Conservation (phyloP, 2,329 filamentous ascomycete genomes). For the Hirsutella minnesotensis region DNA sequence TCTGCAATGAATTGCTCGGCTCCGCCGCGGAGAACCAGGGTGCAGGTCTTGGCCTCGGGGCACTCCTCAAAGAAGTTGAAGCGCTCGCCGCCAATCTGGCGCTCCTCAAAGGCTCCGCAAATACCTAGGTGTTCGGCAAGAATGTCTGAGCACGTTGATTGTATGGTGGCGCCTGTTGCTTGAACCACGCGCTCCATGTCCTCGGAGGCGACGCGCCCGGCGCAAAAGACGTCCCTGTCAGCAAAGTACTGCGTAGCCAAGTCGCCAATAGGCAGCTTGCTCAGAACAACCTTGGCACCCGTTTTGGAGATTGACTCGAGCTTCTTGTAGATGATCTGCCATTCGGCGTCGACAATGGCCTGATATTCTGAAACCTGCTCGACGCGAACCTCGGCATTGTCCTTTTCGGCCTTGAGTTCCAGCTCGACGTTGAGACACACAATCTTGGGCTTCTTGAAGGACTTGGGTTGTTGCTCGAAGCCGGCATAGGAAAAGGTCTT, state of each 20-base stretch:
- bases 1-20: constrained; percentile 99
- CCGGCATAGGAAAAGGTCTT: constrained; percentile 99
- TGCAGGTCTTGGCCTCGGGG: constrained; percentile 92
- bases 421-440: constrained; percentile 96
- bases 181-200: constrained; percentile 95
- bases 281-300: constrained; percentile 92
- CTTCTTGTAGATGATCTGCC: constrained; percentile 99
- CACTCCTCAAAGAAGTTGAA: constrained; percentile 99
- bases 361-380: constrained; percentile 99
- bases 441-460: constrained; percentile 88
- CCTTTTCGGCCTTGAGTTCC: constrained; percentile 97
- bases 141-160: constrained; percentile 96
- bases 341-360: constrained; percentile 97
- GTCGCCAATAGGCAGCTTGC: constrained; percentile 94
- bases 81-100: constrained; percentile 91
- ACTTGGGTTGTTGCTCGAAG: constrained; percentile 98
- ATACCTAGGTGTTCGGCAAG: constrained; percentile 78
- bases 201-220: constrained; percentile 79
- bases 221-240: constrained; percentile 96
- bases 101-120: constrained; percentile 85
- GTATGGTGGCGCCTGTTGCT: constrained; percentile 81
- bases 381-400: constrained; percentile 95
- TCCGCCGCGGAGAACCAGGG: constrained; percentile 83
- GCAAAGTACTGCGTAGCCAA: constrained; percentile 96
- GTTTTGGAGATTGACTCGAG: constrained; percentile 90